Evolutionary conservation across 257 asterid genomes (phyloP), one percentile per base, ranked within the genome.

Genomic region (Ilex asprella): DNA sequence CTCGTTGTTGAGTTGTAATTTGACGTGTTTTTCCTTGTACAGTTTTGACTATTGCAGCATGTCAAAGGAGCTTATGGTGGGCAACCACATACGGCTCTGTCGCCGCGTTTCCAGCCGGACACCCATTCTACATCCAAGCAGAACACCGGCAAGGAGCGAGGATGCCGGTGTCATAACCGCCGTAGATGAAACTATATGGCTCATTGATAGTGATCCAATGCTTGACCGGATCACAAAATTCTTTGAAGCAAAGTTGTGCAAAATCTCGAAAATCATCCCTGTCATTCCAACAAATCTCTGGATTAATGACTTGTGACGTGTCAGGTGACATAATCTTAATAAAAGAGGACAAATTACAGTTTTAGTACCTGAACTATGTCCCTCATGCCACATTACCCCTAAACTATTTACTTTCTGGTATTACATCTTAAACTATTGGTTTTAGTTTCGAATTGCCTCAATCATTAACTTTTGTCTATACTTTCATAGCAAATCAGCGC

Each of bases 71-170:
- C 0, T 85, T 15, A 32, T 78, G 69, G 43, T 88, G 96, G 44
- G 66, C 84, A 0, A 58, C 90, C 30, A 82, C 55, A 55, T 88
- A 88, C 49, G 96, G 96, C 30, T 88, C 90, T 0, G 79, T 80
- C 0, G 81, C 72, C 0, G 94, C 71, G 58, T 88, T 55, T 1
- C 96, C 92, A 2, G 58, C 55, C 0, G 73, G 30, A 67, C 96
- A 87, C 3, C 49, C 60, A 27, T 59, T 49, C 27, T 0, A 21
- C 55, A 30, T 21, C 82, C 86, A 61, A 0, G 77, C 41, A 4
- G 88, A 80, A 67, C 92, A 84, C 10, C 88, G 64, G 1, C 88
- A 88, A 0, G 95, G 93, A 0, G 93, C 89, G 0, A 44, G 5
- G 1, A 15, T 3, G 0, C 93, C 94, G 0, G 9, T 0, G 6